Base-by-base conservation (phyloP, 2,329 filamentous ascomycete genomes). In the Aspergillus spinulosporus region DNA sequence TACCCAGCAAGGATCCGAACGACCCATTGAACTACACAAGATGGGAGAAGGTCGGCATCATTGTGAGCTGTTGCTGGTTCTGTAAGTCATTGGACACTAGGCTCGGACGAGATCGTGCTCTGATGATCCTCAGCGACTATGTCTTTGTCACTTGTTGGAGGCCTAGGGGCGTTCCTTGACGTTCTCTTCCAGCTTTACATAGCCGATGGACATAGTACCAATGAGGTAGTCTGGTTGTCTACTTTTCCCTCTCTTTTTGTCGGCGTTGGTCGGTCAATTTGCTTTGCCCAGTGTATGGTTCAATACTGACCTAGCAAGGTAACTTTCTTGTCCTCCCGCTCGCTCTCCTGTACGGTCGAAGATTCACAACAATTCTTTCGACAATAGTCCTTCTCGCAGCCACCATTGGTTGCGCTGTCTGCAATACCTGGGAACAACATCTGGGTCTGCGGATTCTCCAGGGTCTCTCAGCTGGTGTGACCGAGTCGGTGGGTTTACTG, bases 201-300 rank as follows among this genome's bases (percentile, higher is more conserved):
- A 1, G 60, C 53, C 6, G 55, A 62, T 36, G 64, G 64, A 3
- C 65, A 52, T 60, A 73, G 39, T 60, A 64, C 28, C 44, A 63
- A 61, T 7, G 42, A 75, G 11, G 63, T 74, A 2, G 66, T 70
- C 43, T 68, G 71, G 60, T 55, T 76, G n/a, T 63, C 69, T 0
- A 76, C 72, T 0, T 71, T 73, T 42, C 74, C 74, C 0, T 71
- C 72, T 2, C 59, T 77, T 6, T 74, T 75, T 52, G 74, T 76
- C 49, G 73, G 73, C 14, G 21, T 21, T 21, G 21, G 64, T 76
- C 29, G 74, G 73, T 68, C 60, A 60, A 64, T 15, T 7, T 6
- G 28, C 5, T 8, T 6, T 28, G 4, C 15, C 15, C 4, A 14
- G n/a, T 4, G 7, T 44, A 4, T 28, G 3, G 4, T 7, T 8